Evolutionary conservation across 768 basidiomycete species (phyloP), one percentile per base, ranked within the genome.

Genomic region (Boletus vinaceobasis): DNA sequence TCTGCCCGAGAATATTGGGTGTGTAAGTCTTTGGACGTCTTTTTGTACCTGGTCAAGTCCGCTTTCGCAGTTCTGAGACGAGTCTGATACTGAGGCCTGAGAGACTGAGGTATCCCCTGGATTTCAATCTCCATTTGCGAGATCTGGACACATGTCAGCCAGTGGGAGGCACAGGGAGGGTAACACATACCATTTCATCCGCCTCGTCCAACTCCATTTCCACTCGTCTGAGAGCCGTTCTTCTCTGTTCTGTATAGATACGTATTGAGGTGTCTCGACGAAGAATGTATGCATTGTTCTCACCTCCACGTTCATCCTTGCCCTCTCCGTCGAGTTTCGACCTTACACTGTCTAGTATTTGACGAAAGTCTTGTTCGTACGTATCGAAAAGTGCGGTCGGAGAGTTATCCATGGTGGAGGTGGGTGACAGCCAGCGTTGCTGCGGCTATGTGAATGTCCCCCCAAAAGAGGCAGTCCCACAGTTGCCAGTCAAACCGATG

Each of bases 91-190:
- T 85, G 82, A 0, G 85, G 74, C 48, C 88, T 83, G 62, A 94
- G 79, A 21, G 89, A 88, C 65, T 90, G 86, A 1, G 94, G 93
- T 67, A 98, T 93, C 11, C 92, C 90, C 64, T 94, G 93, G 7
- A 96, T 87, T 75, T 99, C 97, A 54, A 99, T 88, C 75, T 98
- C 96, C 96, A 99, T 97, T 82, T 99, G 97, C 44, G 93, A 93
- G 60, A 98, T 82, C 96, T 98, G 61, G 4, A 48, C 19, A 47
- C 33, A 32, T 43, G 57, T 58, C 23, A 49, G 39, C 39, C 13
- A 46, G 49, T 23, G 38, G 48, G 55, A 37, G 33, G 23, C 11
- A 38, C 15, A 29, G 33, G 14, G 31, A 53, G 23, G 13, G 32
- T 15, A 17, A 35, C 9, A 65, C 83, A 45, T 64, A 88, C 95